Percentiles rank a stretch among this genome's conserved stretches.
Conservation (phyloP, 1,284 basidiomycete genomes). For the Tetrapyrgos nigripes region DNA sequence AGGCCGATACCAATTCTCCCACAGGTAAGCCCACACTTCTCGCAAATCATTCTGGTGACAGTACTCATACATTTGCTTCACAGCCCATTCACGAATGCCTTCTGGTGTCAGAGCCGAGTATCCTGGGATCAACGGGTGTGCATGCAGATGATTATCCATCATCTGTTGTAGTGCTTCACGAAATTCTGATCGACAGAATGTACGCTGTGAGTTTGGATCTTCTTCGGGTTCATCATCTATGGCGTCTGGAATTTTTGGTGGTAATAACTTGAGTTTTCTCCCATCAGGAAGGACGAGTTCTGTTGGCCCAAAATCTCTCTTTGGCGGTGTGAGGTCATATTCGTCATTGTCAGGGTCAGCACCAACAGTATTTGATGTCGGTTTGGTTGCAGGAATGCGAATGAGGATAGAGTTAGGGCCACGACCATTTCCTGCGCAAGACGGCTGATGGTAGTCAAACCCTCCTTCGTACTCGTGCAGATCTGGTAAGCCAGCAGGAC, state of each 20-base stretch:
- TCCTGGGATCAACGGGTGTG: conserved; percentile 39
- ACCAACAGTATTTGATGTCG: not conserved
- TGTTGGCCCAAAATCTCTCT: not conserved
- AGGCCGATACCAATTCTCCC: conserved; percentile 38
- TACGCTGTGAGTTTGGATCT: not conserved
- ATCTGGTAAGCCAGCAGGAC: conserved; percentile 22
- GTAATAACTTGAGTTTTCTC: not conserved
- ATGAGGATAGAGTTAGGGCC: not conserved
- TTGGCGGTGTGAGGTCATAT: not conserved
- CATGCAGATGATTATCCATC: conserved; percentile 32
- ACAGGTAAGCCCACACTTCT: conserved; percentile 37
- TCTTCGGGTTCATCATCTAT: not conserved
- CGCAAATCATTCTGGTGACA: conserved; percentile 32
- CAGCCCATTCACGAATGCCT: conserved; percentile 37
- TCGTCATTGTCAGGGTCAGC: not conserved
- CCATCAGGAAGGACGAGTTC: not conserved
- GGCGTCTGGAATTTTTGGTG: not conserved
- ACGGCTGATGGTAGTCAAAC: not conserved
- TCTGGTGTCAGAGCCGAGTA: conserved; percentile 26
- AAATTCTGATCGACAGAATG: conserved; percentile 19
- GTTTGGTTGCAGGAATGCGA: not conserved
- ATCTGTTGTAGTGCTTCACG: conserved; percentile 25
- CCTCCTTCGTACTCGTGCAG: conserved; percentile 26
- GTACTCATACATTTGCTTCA: conserved; percentile 32
- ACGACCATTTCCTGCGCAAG: not conserved